Base-by-base conservation (phyloP, 805 yeast genomes). In the Maudiozyma pseudohumilis region DNA sequence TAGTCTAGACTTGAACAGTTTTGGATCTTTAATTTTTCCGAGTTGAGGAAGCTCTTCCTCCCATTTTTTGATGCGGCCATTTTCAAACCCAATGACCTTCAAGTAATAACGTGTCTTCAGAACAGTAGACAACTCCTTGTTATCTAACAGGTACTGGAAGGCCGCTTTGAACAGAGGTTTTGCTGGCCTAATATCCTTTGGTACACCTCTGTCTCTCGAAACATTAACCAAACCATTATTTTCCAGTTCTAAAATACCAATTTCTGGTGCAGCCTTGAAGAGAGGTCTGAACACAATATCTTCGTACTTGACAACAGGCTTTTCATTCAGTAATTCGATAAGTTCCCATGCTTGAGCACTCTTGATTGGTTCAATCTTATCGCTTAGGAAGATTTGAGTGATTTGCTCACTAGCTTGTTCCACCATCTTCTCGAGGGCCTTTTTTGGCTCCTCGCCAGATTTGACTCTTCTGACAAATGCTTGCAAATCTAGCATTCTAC, bases 401-500 rank as follows among this genome's bases (percentile, higher is more conserved):
- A 89, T 74, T 54, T 89, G 96, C 49, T 85, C 88, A 5, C 89
- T 77, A 0, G 95, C 78, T 59, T 87, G 96, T 19, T 68, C 69
- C 5, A 86, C 72, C 80, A 92, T 83, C 46, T 85, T 88, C 2
- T 69, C 60, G 31, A 86, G 62, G 0, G 97, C 96, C 36, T 72
- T 80, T 8, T 62, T 50, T 2, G 95, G 94, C 6, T 73, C 55
- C 55, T 92, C 98, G 6, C 98, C 98, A 1, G 89, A 76, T 49
- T 77, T 77, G 13, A 92, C 73, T 36, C 97, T 80, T 54, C 97
- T 73, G 2, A 81, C 81, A 60, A 85, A 87, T 21, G 89, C 80
- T 59, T 92, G 96, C 36, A 92, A 66, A 57, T 92, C 98, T 32
- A 87, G 68, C 88, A 89, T 82, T 44, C 98, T 75, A 29, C 98